Percentiles rank a stretch among this genome's conserved stretches.
Conservation (phyloP, 495 filamentous ascomycete species). For the Apodospora peruviana region DNA sequence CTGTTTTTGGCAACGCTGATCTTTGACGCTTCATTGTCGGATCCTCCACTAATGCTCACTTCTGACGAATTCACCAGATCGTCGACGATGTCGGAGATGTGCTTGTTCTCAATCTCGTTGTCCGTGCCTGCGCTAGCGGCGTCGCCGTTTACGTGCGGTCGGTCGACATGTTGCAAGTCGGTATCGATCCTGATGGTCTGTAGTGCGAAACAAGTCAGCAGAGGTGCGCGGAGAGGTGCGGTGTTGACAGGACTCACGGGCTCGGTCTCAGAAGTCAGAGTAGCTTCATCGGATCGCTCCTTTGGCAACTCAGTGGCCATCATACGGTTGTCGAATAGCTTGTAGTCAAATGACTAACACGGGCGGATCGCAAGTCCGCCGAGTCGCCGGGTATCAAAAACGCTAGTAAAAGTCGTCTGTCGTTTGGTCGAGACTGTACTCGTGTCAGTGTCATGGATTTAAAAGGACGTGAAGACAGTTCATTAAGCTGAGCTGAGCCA, state of each 20-base stretch:
- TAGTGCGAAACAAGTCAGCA: not conserved
- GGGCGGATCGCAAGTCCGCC: slow-evolving; percentile 12
- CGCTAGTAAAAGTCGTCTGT: not conserved
- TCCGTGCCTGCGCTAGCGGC: slow-evolving; percentile 24
- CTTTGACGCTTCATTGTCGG: slow-evolving; percentile 61
- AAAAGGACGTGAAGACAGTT: not conserved
- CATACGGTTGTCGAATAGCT: slow-evolving; percentile 37
- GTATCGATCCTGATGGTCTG: slow-evolving; percentile 29
- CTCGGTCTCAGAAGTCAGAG: slow-evolving; percentile 40
- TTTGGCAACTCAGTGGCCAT: slow-evolving; percentile 54
- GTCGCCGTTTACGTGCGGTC: slow-evolving; percentile 39
- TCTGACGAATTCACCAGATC: slow-evolving; percentile 48
- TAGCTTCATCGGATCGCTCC: slow-evolving; percentile 46
- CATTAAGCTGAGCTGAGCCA: not conserved
- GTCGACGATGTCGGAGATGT: slow-evolving; percentile 45
- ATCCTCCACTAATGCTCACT: slow-evolving; percentile 57
- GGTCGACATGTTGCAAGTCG: slow-evolving; percentile 40
- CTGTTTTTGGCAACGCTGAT: slow-evolving; percentile 43
- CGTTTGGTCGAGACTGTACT: not conserved
- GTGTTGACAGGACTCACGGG: slow-evolving; percentile 33
- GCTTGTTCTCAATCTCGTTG: slow-evolving; percentile 45
- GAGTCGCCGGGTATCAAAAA: slow-evolving; percentile 12
- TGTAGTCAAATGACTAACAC: slow-evolving; percentile 12
- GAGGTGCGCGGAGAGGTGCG: not conserved
- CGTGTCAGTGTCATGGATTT: slow-evolving; percentile 6